Evolutionary conservation across 148 eudicot species (phyloP).

Genomic region (Rhododendron ferrugineum): DNA sequence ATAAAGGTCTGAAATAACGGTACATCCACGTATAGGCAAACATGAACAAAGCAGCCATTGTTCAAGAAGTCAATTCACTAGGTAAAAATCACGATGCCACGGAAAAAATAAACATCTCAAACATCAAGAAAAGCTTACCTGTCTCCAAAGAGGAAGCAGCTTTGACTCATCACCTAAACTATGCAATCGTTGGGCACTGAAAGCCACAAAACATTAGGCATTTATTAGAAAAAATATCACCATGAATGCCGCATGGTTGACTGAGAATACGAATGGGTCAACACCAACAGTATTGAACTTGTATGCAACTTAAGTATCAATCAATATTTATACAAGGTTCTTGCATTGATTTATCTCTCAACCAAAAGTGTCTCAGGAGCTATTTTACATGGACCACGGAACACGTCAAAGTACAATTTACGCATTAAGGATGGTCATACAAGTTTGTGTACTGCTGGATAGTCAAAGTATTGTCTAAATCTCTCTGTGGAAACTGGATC

Average conservation of each 20-base stretch:
- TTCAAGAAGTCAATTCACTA: neutral
- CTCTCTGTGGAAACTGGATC: neutral
- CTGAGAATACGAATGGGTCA: neutral
- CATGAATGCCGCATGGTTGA: neutral
- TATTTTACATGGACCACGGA: neutral
- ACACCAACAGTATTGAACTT: neutral
- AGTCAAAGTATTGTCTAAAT: neutral
- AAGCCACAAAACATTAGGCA: constrained; percentile 15
- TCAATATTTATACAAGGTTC: neutral
- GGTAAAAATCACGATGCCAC: neutral
- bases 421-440: neutral
- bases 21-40: neutral
- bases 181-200: constrained; percentile 76
- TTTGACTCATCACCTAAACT: constrained; percentile 83
- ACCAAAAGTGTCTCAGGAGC: neutral
- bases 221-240: neutral
- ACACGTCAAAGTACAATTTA: neutral
- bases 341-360: neutral
- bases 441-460: neutral
- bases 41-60: neutral
- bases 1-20: neutral
- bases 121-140: constrained; percentile 40
- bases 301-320: neutral
- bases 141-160: constrained; percentile 95
- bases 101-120: neutral